Conservation (phyloP, 495 filamentous ascomycete genomes). For the Neurospora sp. region DNA sequence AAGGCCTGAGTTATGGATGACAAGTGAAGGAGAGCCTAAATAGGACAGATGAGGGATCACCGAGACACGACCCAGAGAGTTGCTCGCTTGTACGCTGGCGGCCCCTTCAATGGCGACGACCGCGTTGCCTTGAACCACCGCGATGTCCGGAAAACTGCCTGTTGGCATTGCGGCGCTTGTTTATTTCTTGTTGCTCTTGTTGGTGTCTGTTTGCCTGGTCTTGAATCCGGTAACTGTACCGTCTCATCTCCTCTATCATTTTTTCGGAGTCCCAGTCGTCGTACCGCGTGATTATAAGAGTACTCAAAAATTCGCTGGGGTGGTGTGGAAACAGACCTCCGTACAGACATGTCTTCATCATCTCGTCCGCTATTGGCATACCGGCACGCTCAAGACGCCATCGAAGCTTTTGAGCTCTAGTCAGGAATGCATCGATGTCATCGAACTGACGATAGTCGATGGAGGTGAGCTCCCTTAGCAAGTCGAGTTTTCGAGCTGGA, state of each 20-base stretch:
- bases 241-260: no score
- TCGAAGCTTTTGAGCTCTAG: neutral
- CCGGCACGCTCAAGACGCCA: neutral
- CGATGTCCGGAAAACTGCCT: neutral
- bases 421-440: neutral
- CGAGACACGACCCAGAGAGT: neutral
- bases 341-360: neutral
- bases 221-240: no score
- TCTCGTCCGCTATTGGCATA: neutral
- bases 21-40: no score
- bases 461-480: neutral
- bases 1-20: neutral
- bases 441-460: neutral
- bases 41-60: neutral
- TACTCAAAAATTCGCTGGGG: fast-evolving
- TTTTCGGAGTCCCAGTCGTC: neutral
- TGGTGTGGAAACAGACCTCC: neutral
- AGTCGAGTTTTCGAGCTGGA: neutral
- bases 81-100: no score
- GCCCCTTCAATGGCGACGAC: neutral
- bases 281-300: fast-evolving
- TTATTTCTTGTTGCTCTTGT: neutral
- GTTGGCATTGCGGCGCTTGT: neutral
- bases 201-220: neutral
- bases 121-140: neutral